phyloP scores from a whole-genome alignment of 805 yeast genomes.

The Saccharomycopsis vini region DNA sequence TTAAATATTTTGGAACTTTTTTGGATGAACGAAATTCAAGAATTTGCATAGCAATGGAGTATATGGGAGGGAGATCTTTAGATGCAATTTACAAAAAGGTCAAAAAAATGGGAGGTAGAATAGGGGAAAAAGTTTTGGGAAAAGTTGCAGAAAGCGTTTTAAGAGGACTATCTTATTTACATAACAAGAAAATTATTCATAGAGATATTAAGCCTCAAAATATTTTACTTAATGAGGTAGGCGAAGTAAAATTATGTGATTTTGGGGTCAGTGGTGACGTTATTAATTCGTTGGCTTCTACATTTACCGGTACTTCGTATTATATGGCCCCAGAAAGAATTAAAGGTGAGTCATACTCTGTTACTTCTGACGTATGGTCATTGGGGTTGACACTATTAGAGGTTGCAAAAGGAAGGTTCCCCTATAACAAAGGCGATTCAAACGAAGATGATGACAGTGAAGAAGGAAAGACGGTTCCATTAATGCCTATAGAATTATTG shows the following conservation, averaged over 20 bases:
- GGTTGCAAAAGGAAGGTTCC: conserved; percentile 88
- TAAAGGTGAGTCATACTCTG: conserved; percentile 91
- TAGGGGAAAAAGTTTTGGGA: conserved; percentile 89
- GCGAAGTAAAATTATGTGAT: conserved; percentile 89
- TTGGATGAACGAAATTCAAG: conserved; percentile 66
- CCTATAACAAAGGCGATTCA: conserved; percentile 39
- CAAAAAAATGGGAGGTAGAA: conserved; percentile 65
- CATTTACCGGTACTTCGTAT: conserved; percentile 94
- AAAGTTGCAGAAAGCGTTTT: conserved; percentile 82
- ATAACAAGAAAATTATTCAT: conserved; percentile 81
- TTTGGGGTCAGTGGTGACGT: conserved; percentile 98
- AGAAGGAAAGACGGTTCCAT: conserved; percentile 35
- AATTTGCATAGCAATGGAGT: conserved; percentile 94
- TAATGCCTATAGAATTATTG: conserved; percentile 77
- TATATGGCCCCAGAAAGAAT: conserved; percentile 99
- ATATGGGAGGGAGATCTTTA: conserved; percentile 86
- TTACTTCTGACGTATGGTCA: conserved; percentile 95
- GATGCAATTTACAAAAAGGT: conserved; percentile 86
- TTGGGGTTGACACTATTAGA: conserved; percentile 85
- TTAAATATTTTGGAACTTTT: conserved; percentile 88
- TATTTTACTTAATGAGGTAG: conserved; percentile 63
- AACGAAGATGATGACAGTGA: conserved; percentile 31
- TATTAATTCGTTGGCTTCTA: conserved; percentile 88
- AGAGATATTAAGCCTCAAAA: conserved; percentile 96
- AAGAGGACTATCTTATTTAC: conserved; percentile 77